Base-by-base conservation (phyloP, 2,329 filamentous ascomycete genomes). In the Sporothrix mexicana region DNA sequence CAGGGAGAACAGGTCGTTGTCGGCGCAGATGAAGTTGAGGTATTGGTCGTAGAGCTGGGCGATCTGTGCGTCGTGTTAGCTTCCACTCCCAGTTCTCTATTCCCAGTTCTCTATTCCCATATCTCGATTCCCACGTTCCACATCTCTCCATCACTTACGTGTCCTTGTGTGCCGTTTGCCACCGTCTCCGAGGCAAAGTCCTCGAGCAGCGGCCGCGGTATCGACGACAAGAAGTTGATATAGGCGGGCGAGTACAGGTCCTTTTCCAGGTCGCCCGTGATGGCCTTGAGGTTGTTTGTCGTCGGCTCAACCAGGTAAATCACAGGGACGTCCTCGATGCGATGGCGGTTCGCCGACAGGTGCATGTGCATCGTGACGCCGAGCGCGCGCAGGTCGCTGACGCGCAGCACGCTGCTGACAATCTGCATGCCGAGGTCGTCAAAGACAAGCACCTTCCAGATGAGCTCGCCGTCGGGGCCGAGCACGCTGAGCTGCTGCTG, bases 381-480 rank as follows among this genome's bases (percentile, higher is more conserved):
- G 89, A 96, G 94, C 74, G 92, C 89, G 75, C 97, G 88, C 79
- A 99, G 85, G 83, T 99, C 96, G 79, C 94, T 97, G 75, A 99
- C 96, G 73, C 95, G 89, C 76, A 99, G 86, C 2, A 99, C 95
- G 79, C 95, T 98, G 84, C 94, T 98, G 79, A 99, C 98, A 73
- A 99, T 93, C 88, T 98, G 95, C 80, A 95, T 88, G 66, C 95
- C 96, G 3, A 91, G 82, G 77, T 95, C 90, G 82, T 99, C 97
- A 80, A 99, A 98, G 10, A 99, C 94, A 70, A 99, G 85, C 7
- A 98, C 93, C 82, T 98, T 98, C 95, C 95, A 98, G 84, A 98
- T 95, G 0, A 95, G 95, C 78, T 97, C 93, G 75, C 95, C 94
- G 77, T 97, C 92, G 64, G 93, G 88, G 77, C 94, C 94, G 74